A percentile compares a stretch with the other conserved stretches of the same genome.
Evolutionary conservation across 2,329 filamentous ascomycete genomes (phyloP).

Genomic region (Pseudogymnoascus sp.): DNA sequence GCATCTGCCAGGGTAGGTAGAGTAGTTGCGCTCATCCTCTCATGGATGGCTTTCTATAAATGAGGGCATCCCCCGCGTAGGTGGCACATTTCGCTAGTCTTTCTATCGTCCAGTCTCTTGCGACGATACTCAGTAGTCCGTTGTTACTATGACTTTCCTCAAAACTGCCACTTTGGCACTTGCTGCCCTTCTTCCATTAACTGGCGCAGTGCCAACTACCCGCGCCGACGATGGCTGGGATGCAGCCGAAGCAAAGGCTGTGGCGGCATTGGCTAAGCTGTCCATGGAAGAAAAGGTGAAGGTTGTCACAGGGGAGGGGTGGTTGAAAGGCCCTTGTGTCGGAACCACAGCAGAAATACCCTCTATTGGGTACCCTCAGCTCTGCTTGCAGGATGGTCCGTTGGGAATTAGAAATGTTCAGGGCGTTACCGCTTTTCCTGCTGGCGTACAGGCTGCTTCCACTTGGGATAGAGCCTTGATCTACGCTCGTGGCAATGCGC

Average conservation of each 20-base stretch:
- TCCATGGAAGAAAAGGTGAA: slow-evolving; percentile 70
- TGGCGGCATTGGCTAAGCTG: slow-evolving; percentile 58
- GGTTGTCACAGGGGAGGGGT: slow-evolving; percentile 70
- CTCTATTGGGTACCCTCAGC: slow-evolving; percentile 56
- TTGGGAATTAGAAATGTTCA: slow-evolving; percentile 66
- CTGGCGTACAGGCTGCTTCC: slow-evolving; percentile 68
- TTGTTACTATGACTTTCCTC: neutral
- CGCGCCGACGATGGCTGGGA: slow-evolving; percentile 42
- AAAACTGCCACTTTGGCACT: neutral
- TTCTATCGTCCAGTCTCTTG: neutral
- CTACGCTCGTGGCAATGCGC: slow-evolving; percentile 52
- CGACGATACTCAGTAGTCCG: neutral
- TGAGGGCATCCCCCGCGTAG: neutral
- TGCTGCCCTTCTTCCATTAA: slow-evolving; percentile 3
- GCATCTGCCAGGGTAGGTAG: slow-evolving; percentile 1
- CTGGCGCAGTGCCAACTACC: neutral
- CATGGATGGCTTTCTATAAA: neutral
- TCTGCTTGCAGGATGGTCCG: slow-evolving; percentile 77
- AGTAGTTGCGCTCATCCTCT: slow-evolving; percentile 3
- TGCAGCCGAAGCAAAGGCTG: slow-evolving; percentile 62
- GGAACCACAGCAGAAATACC: slow-evolving; percentile 51
- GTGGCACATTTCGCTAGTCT: neutral
- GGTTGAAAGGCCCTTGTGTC: slow-evolving; percentile 63
- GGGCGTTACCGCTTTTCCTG: slow-evolving; percentile 68
- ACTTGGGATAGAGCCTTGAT: slow-evolving; percentile 76